Base-by-base conservation (phyloP, 306 rosid genomes). In the Gastrolobium villosum region DNA sequence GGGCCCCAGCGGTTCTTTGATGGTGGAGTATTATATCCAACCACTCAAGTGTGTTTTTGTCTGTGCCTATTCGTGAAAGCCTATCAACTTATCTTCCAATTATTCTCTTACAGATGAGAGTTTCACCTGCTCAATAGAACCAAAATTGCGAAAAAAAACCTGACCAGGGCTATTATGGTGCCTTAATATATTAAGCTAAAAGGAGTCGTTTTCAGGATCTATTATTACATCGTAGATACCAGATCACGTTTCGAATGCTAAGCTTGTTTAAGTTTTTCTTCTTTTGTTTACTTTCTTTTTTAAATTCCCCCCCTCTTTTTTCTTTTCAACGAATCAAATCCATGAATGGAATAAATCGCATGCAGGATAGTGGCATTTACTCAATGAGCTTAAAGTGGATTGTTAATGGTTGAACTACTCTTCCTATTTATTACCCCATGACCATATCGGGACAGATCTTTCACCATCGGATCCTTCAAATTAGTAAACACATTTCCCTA, bases 241-340 rank as follows among this genome's bases (percentile, higher is more conserved):
- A n/a, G 10, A 67, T 74, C 53, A 50, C 44, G n/a, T 49, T 41
- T 55, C 66, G 53, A 64, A 52, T 50, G 20, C 40, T 31, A 44
- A 9, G 64, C 69, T 46, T 39, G 72, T 40, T 79, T 20, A 13
- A 39, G 28, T 40, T 28, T 65, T 65, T 65, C 56, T 14, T 70
- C 36, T 34, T 81, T 67, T 57, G 74, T 53, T 63, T 8, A 46
- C 43, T 48, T 61, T 78, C n/a, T 44, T 44, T 4, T 14, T 39
- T 30, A 3, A 48, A 20, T 34, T 26, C 32, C 7, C 44, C 28
- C 70, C 9, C 41, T 41, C 11, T 48, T 28, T 39, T 41, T 45
- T 54, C 65, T 69, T 60, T 83, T 73, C 82, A 78, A 69, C 67
- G 88, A 81, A 87, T 80, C 80, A 77, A 86, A 85, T 83, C 92